Conservation (phyloP, 2,329 filamentous ascomycete genomes). For the Hypoxylon sp. region DNA sequence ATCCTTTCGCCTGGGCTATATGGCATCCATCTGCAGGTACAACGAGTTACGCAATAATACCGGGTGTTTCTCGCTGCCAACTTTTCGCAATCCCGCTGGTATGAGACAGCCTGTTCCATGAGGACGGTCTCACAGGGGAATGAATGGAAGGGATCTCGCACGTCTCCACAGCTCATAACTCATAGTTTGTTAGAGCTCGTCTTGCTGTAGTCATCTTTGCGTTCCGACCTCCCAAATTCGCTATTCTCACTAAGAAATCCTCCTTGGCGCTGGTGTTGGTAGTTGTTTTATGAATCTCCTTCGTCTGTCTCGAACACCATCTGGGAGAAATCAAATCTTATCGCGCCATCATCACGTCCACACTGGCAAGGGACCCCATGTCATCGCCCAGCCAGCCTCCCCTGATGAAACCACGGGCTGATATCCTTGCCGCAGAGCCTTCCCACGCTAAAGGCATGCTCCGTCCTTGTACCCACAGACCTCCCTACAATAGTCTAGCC, state of each 20-base stretch:
- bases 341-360: constrained; percentile 47
- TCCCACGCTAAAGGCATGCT: constrained; percentile 48
- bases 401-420: constrained; percentile 55
- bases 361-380: constrained; percentile 47
- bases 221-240: constrained; percentile 32
- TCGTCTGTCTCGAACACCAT: constrained; percentile 33
- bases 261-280: constrained; percentile 37
- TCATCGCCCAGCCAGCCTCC: constrained; percentile 47
- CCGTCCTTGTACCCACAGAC: constrained; percentile 41
- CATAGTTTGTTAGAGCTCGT: constrained; percentile 27
- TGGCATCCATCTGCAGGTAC: constrained; percentile 17
- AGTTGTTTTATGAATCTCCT: constrained; percentile 32
- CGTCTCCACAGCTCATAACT: constrained; percentile 38
- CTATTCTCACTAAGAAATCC: constrained; percentile 37
- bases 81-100: constrained; percentile 36
- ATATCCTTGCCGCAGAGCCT: constrained; percentile 51
- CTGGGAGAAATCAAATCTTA: constrained; percentile 40
- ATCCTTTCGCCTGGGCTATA: constrained; percentile 11
- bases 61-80: constrained; percentile 41
- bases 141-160: constrained; percentile 46
- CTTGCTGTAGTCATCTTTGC: constrained; percentile 16
- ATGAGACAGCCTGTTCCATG: constrained; percentile 46
- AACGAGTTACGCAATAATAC: constrained; percentile 37
- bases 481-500: constrained; percentile 44
- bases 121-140: constrained; percentile 43